phyloP scores from a whole-genome alignment of 2,329 filamentous ascomycete species.

The Hyphodiscus sp. region DNA sequence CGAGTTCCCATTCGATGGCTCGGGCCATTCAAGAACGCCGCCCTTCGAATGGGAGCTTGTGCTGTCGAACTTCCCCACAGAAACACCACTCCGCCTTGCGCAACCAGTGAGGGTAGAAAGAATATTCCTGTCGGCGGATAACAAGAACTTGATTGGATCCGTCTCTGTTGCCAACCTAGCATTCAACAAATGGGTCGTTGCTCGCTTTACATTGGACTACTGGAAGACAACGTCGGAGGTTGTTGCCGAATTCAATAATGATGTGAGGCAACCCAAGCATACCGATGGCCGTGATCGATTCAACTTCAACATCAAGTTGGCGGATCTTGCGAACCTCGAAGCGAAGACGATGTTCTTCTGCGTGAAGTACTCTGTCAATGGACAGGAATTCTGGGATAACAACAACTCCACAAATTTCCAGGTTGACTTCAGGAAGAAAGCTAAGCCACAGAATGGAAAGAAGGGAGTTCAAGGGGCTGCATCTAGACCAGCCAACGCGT shows the following conservation, averaged over 20 bases:
- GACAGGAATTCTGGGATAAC: constrained; percentile 92
- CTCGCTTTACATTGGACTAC: constrained; percentile 92
- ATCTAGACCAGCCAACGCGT: constrained; percentile 43
- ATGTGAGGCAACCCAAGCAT: constrained; percentile 61
- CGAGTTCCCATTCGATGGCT: constrained; percentile 78
- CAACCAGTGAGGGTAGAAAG: constrained; percentile 75
- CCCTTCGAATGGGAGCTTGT: constrained; percentile 83
- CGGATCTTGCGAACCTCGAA: constrained; percentile 86
- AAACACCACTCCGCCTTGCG: constrained; percentile 54
- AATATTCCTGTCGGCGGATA: constrained; percentile 80
- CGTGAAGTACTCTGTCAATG: constrained; percentile 77
- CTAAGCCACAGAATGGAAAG: constrained; percentile 55
- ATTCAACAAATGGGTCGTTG: constrained; percentile 84
- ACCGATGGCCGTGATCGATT: constrained; percentile 76
- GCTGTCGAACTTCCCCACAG: constrained; percentile 73
- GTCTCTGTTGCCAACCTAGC: constrained; percentile 82
- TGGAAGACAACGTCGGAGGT: constrained; percentile 99
- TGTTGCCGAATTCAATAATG: constrained; percentile 76
- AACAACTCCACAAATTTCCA: constrained; percentile 85
- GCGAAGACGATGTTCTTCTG: constrained; percentile 90
- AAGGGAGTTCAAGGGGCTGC: constrained; percentile 43
- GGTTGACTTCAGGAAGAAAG: constrained; percentile 82
- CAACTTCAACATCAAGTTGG: constrained; percentile 87
- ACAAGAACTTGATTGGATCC: constrained; percentile 77
- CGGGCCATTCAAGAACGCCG: constrained; percentile 21